Evolutionary conservation across 1,284 basidiomycete genomes (phyloP), one percentile per base, ranked within the genome.

Genomic region (Ceratobasidium sp.): DNA sequence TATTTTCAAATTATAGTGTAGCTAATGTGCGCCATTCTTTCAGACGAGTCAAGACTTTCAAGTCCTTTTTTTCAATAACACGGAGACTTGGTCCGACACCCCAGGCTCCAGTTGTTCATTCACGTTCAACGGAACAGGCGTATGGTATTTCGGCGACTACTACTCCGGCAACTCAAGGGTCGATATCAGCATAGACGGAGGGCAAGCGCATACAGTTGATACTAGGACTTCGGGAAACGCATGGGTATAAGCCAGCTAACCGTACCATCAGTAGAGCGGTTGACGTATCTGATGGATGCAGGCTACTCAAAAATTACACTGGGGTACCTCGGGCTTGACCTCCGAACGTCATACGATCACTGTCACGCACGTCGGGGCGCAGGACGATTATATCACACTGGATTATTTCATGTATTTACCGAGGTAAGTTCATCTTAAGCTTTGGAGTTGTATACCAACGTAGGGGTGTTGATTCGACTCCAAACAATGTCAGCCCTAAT

Each of bases 361-460:
- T 4, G 46, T 73, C 20, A 62, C 70, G 4, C 70, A 73, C 28
- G 70, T 26, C 20, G 70, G 48, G 12, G 33, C 23, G 15, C 23
- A n/a, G 12, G 42, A 42, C n/a, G 23, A 28, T 13, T 62, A 50
- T 52, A 59, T 38, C 33, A 73, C 17, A 44, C 6, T 73, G 2
- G 70, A 73, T 26, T 73, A 62, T 33, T 73, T 73, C 57, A 64
- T 48, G 70, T 62, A 73, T 59, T 5, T 59, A 13, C 69, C 69
- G n/a, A 71, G 69, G 69, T 71, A 44, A 20, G 56, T 26, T 13
- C 15, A 2, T 66, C 1, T 48, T 20, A 42, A 42, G 9, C 23
- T 5, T 42, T 40, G n/a, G 40, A 12, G 5, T 40, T 40, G 20
- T 28, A 12, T 6, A 10, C 17, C 59, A 23, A n/a, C n/a, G n/a